A percentile compares a stretch with the other conserved stretches of the same genome.
Evolutionary conservation across 306 rosid species (phyloP).

Genomic region (Vigna trinervia): DNA sequence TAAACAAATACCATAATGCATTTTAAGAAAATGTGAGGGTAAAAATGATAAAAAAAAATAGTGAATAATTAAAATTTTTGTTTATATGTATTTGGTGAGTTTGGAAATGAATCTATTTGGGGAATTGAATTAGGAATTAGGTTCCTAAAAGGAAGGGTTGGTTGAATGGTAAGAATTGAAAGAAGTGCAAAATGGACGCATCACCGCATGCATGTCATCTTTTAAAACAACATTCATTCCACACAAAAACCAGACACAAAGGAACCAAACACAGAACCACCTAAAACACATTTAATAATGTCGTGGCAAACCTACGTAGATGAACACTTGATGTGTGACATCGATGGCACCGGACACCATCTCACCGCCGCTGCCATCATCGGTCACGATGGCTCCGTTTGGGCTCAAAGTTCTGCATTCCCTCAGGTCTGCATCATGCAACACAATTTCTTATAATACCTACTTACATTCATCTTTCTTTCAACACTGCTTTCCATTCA

Average conservation of each 20-base stretch:
- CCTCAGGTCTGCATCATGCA: constrained; percentile 62
- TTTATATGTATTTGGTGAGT: too few species aligned
- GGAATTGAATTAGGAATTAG: neutral
- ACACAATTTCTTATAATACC: too few species aligned
- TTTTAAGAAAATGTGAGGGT: too few species aligned
- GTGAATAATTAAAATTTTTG: too few species aligned
- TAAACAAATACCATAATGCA: too few species aligned
- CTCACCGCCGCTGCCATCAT: constrained; percentile 84
- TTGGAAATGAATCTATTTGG: neutral
- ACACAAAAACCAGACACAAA: neutral
- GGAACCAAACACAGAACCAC: too few species aligned
- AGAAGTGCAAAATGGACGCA: constrained; percentile 43
- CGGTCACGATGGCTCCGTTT: constrained; percentile 81
- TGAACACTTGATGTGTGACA: constrained; percentile 96
- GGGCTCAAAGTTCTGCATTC: constrained; percentile 92
- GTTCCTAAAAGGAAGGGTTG: constrained; percentile 54
- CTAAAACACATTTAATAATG: constrained; percentile 46
- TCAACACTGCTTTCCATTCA: too few species aligned
- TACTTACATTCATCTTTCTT: too few species aligned
- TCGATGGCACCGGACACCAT: constrained; percentile 76
- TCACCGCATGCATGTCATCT: neutral
- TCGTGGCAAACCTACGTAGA: constrained; percentile 98
- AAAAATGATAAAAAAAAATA: too few species aligned
- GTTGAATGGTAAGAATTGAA: constrained; percentile 50
- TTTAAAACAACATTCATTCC: constrained; percentile 31